Percentiles rank a stretch among this genome's conserved stretches.
These are phyloP conservation scores for Alnus glutinosa DNA, from an alignment of 306 rosid genomes.

Conservation along the genomic window DNA sequence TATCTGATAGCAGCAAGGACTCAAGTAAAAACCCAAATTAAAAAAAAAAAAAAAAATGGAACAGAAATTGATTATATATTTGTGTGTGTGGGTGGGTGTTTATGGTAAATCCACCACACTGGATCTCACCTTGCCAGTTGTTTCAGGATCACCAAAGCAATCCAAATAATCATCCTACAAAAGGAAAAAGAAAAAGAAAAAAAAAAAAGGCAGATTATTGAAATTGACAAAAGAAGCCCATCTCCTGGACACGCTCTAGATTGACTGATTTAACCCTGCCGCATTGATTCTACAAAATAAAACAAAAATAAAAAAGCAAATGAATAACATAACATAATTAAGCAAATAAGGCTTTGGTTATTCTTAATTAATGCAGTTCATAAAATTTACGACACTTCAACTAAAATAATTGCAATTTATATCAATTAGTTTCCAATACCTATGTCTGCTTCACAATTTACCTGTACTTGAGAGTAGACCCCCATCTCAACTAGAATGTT, in stretches of 20 bases:
- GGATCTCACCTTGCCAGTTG: slow-evolving; percentile 77
- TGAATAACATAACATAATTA: neutral
- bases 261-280: neutral
- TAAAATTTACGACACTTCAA: neutral
- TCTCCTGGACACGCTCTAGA: neutral
- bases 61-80: neutral
- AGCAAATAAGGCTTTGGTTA: neutral
- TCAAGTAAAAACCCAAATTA: slow-evolving; percentile 20
- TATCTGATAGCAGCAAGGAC: slow-evolving; percentile 53
- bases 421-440: slow-evolving; percentile 4
- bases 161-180: slow-evolving; percentile 93
- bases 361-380: neutral
- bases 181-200: slow-evolving; percentile 11
- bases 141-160: slow-evolving; percentile 80
- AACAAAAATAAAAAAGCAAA: neutral
- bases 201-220: slow-evolving; percentile 10
- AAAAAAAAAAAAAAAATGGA: slow-evolving; percentile 9
- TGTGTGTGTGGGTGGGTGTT: neutral
- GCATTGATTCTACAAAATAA: neutral
- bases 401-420: neutral
- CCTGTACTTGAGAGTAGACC: slow-evolving; percentile 67
- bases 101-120: slow-evolving; percentile 2
- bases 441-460: slow-evolving; percentile 11
- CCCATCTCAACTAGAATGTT: slow-evolving; percentile 64
- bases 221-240: slow-evolving; percentile 5